Evolutionary conservation across 2,329 filamentous ascomycete genomes (phyloP), one percentile per base, ranked within the genome.

Genomic region (Trichophyton equinum): DNA sequence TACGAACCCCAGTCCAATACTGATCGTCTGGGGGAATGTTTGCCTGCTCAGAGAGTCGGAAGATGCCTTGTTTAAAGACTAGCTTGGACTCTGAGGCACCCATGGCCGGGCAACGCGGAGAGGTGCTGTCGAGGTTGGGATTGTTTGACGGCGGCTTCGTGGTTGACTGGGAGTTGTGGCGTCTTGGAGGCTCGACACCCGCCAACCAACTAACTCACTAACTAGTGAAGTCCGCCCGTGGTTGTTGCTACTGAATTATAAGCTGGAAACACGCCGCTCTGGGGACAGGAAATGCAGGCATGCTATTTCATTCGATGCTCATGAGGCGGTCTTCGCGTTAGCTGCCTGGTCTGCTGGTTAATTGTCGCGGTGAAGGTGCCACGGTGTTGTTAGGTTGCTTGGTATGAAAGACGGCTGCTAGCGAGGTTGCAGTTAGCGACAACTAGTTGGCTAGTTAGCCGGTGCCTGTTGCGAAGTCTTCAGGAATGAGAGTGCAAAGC

Each of bases 41-140:
- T 66, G 86, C 85, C 73, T 95, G 88, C 74, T 96, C 91, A n/a
- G 91, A 94, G 62, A 99, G 84, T 72, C 88, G 85, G 79, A 97
- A 96, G 78, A 97, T 95, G 76, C 91, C 92, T 77, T 95, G 89
- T 78, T 96, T 97, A 82, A 99, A 97, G 72, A 92, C 90, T 72
- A 97, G 85, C 82, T 97, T 97, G 70, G 92, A 97, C 78, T 97
- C 92, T 77, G 92, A 96, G 72, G 92, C 92, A 76, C 94, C 94
- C 94, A 99, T 99, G 61, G 40, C 57, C 36, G n/a, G 40, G 25
- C 25, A 18, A 51, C 33, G 36, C 33, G 25, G 27, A 38, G 15
- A 20, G 27, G 25, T 18, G 51, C 18, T 55, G 27, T 36, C 27
- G 51, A 33, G 15, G 51, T 55, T 51, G 46, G 13, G 46, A 51